Conservation (phyloP, 1,284 basidiomycete species). For the Moniliophthora roreri region DNA sequence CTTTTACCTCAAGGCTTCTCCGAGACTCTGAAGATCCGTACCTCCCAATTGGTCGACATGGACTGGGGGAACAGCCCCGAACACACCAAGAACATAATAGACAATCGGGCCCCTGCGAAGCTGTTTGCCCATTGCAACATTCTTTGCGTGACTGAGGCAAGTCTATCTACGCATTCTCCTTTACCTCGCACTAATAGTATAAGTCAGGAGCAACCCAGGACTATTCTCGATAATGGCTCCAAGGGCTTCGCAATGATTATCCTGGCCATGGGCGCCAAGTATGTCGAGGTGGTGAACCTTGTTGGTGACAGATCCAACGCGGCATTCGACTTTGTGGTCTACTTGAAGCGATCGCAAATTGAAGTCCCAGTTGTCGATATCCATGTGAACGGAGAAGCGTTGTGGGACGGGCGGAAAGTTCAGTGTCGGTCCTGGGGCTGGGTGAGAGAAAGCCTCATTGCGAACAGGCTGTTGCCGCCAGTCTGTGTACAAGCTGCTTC, state of each 20-base stretch:
- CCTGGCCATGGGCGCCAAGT: conserved; percentile 70
- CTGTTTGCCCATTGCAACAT: conserved; percentile 51
- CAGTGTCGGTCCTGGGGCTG: background rate
- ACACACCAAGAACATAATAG: conserved; percentile 56
- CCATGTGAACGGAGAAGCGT: too few relatives aligned
- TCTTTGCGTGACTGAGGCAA: conserved; percentile 53
- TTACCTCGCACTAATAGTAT: background rate
- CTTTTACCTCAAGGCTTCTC: conserved; percentile 72
- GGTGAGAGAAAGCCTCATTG: conserved; percentile 2
- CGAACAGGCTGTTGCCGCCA: conserved; percentile 1
- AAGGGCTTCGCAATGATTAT: conserved; percentile 41
- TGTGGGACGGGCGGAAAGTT: too few relatives aligned
- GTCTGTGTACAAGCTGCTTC: too few relatives aligned
- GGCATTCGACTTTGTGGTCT: background rate
- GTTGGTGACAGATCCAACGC: background rate
- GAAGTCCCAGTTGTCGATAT: background rate
- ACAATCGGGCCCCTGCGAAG: conserved; percentile 54
- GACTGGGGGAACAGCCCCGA: conserved; percentile 64
- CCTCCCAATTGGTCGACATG: conserved; percentile 72
- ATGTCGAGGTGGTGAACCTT: conserved; percentile 44
- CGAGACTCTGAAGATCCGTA: conserved; percentile 43
- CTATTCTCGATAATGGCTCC: background rate
- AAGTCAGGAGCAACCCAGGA: too few relatives aligned
- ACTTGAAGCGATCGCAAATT: background rate
- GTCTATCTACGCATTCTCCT: conserved; percentile 22